Conservation (phyloP, 805 yeast genomes). For the Brettanomyces bruxellensis region DNA sequence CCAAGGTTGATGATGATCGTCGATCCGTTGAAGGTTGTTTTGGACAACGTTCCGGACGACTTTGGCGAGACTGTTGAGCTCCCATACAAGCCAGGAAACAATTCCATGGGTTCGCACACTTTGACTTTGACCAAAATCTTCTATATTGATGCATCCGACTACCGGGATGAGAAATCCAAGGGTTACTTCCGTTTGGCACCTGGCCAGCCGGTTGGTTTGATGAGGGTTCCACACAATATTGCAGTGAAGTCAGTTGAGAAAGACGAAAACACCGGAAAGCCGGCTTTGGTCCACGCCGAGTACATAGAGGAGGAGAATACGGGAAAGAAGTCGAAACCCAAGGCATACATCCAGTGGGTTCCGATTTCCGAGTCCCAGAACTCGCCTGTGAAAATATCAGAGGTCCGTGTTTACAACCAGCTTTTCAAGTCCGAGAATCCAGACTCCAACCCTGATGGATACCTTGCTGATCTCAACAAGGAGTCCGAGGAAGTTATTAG, state of each 20-base stretch:
- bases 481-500: conserved; percentile 62
- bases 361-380: conserved; percentile 55
- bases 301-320: conserved; percentile 57
- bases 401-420: conserved; percentile 82
- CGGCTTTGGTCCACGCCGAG: conserved; percentile 64
- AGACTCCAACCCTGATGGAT: conserved; percentile 79
- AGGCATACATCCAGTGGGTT: conserved; percentile 96
- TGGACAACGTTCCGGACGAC: conserved; percentile 75
- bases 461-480: conserved; percentile 71
- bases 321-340: conserved; percentile 61
- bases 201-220: conserved; percentile 87
- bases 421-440: conserved; percentile 91
- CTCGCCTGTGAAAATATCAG: conserved; percentile 58
- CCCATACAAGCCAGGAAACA: conserved; percentile 84
- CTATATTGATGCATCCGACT: conserved; percentile 85
- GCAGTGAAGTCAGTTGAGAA: conserved; percentile 60
- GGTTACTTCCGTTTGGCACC: conserved; percentile 94
- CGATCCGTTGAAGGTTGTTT: conserved; percentile 74
- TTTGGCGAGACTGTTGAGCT: conserved; percentile 61
- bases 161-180: conserved; percentile 52
- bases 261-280: conserved; percentile 45
- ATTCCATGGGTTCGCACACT: conserved; percentile 64
- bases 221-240: conserved; percentile 82
- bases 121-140: conserved; percentile 70
- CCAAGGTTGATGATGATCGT: conserved; percentile 92